Evolutionary conservation across 176 grass and related monocot genomes (phyloP).

Genomic region (Oropetium thomaeum): DNA sequence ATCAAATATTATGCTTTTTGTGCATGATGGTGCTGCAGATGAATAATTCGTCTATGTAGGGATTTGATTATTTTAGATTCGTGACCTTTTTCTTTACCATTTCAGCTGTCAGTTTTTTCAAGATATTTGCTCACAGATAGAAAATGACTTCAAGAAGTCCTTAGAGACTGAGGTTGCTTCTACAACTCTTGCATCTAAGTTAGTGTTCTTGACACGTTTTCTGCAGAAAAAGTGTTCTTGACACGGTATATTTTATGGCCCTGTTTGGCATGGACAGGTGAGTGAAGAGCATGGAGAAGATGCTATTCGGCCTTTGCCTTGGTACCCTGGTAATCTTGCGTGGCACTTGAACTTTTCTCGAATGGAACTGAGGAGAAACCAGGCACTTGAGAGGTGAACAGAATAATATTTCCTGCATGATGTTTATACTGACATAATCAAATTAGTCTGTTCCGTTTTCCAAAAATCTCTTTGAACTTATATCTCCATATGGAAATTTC

Average conservation of each 20-base stretch:
- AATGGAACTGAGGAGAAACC: constrained; percentile 96
- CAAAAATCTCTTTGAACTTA: not conserved
- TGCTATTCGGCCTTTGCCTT: constrained; percentile 88
- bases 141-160: constrained; percentile 86
- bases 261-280: constrained; percentile 45
- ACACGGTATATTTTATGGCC: constrained; percentile 19
- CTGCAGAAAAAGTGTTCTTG: no score
- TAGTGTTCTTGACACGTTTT: not conserved
- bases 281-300: constrained; percentile 68
- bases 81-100: constrained; percentile 21
- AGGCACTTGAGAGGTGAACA: constrained; percentile 90
- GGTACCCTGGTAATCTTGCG: constrained; percentile 97
- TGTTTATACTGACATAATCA: constrained; percentile 23
- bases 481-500: constrained; percentile 8
- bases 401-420: not conserved
- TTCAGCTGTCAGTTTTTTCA: constrained; percentile 81
- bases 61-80: constrained; percentile 31
- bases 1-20: not conserved
- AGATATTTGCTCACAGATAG: constrained; percentile 80
- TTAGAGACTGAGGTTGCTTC: constrained; percentile 74
- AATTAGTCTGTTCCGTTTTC: not conserved
- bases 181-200: constrained; percentile 2
- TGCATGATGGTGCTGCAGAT: not conserved
- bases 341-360: constrained; percentile 99
- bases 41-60: not conserved